Base-by-base conservation (phyloP, 2,329 filamentous ascomycete genomes). In the Botrytis cinerea region DNA sequence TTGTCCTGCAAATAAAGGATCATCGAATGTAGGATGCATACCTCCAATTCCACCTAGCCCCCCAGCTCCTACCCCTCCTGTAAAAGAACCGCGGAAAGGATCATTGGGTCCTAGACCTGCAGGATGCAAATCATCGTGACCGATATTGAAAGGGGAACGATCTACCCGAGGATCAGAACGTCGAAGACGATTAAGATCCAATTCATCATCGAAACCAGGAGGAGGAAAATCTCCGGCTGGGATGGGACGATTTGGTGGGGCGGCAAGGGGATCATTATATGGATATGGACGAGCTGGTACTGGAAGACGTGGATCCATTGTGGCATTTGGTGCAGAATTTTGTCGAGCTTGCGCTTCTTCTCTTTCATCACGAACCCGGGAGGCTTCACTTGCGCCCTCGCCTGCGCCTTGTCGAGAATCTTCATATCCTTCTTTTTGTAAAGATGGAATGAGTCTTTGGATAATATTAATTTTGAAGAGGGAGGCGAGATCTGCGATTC, bases 21-120 rank as follows among this genome's bases (percentile, higher is more conserved):
- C 95, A 78, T 97, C 94, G 81, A 97, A 96, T 0, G 95, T 97
- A 0, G 96, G 96, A 82, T 98, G 93, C 96, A 99, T 99, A 18
- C 87, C 87, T 32, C 90, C 88, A 22, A 89, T 88, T 1, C 86
- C 85, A 32, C 86, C 84, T 35, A 89, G 88, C 0, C 86, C 85
- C n/a, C 86, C 84, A 35, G 86, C 85, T 8, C 90, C 82, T n/a
- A 88, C 84, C 66, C 88, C 86, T 38, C 87, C 85, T 10, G 90
- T 88, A 72, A 93, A 88, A 3, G 88, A 87, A 7, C 89, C 88
- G 46, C 92, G 85, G 4, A 98, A 83, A 20, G 95, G 94, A 81
- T 98, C 95, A 78, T 94, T 86, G 0, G 95, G 95, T 0, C 94
- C 95, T 0, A 99, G 84, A 0, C 93, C 93, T 16, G 91, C 91